phyloP scores from a whole-genome alignment of 148 eudicot species.

The Silene latifolia region DNA sequence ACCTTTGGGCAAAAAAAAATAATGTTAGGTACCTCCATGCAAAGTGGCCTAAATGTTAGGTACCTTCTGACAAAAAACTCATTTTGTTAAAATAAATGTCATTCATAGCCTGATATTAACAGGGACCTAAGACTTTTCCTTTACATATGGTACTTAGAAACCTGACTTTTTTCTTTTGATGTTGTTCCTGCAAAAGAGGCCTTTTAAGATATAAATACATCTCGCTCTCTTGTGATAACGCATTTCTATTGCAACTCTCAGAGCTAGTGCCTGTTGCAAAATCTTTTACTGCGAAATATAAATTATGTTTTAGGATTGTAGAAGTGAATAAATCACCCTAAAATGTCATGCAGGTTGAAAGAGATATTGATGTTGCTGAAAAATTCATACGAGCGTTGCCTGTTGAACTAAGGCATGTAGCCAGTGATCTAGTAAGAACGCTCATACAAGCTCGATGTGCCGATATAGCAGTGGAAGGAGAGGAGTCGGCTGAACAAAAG shows the following conservation, averaged over 20 bases:
- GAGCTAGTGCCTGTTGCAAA: neutral
- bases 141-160: no score
- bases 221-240: neutral
- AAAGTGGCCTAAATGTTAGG: no score
- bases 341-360: slow-evolving; percentile 72
- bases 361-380: slow-evolving; percentile 86
- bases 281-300: neutral
- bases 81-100: neutral
- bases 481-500: slow-evolving; percentile 86
- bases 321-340: no score
- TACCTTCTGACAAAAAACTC: no score
- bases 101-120: neutral
- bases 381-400: no score
- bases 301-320: neutral
- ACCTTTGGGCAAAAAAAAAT: no score
- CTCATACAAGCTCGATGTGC: slow-evolving; percentile 81
- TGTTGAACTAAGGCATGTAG: slow-evolving; percentile 65
- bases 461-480: slow-evolving; percentile 74
- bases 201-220: no score
- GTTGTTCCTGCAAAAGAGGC: neutral
- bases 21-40: no score
- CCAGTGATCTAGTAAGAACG: slow-evolving; percentile 67
- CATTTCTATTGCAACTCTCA: neutral
- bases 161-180: neutral
- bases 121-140: neutral